Base-by-base conservation (phyloP, 768 basidiomycete genomes). In the Artomyces pyxidatus region DNA sequence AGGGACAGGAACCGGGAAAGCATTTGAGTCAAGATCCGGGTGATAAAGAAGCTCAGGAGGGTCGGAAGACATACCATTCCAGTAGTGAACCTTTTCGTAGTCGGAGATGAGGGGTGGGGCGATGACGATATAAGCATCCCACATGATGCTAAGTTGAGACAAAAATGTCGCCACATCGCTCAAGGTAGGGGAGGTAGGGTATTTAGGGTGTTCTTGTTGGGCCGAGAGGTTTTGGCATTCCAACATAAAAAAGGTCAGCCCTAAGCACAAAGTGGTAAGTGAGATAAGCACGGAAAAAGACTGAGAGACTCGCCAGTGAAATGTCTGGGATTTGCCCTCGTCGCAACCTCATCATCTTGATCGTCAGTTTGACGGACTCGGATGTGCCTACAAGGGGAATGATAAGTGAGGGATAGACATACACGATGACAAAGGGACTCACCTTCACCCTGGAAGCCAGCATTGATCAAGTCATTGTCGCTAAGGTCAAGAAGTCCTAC, bases 21-120 rank as follows among this genome's bases (percentile, higher is more conserved):
- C 52, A 29, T 49, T 52, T 10, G 38, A 37, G 23, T 39, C 22
- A 42, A 54, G 30, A 27, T 60, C 52, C 2, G 58, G 57, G 40
- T 59, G 59, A 22, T 49, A 60, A 30, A 60, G 23, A 42, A 60
- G 59, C 40, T 57, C 27, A 14, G 59, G 59, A 49, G 41, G 56
- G 49, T 57, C 50, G 32, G 17, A n/a, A 30, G 59, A 47, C 52
- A 60, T 44, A 23, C 59, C 59, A 37, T 60, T 32, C 32, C 55
- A 60, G 48, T 47, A 60, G 16, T 21, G 9, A 21, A 11, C 42
- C 41, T n/a, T 60, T 53, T 59, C 59, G 17, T 22, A 60, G 11
- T 49, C 49, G 28, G 54, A 44, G 40, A 56, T n/a, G 26, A 46
- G 23, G 54, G 59, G 4, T 11, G 51, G 42, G 45, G 45, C 26